These are phyloP conservation scores for Lecanosticta acicola DNA, from an alignment of 2,329 filamentous ascomycete species.

Conservation along the genomic window DNA sequence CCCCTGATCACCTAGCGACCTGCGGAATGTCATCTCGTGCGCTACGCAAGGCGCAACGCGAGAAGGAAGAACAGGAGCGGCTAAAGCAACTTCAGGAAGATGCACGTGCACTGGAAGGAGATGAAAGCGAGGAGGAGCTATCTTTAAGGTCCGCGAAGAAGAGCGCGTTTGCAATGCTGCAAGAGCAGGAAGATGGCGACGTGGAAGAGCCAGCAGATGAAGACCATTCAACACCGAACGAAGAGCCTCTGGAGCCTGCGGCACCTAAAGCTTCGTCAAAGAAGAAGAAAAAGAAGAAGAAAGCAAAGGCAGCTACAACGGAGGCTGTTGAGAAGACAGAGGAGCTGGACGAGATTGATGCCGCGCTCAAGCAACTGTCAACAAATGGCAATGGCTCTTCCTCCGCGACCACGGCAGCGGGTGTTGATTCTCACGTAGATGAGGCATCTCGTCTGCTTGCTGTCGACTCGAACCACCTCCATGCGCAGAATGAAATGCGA, in stretches of 20 bases:
- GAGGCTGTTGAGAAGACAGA: constrained; percentile 17
- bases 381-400: constrained; percentile 26
- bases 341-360: constrained; percentile 60
- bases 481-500: constrained; percentile 87
- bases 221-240: constrained; percentile 28
- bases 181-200: constrained; percentile 36
- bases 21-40: constrained; percentile 59
- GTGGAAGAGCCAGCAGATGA: constrained; percentile 31
- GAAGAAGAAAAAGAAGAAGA: constrained; percentile 57
- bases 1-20: not conserved
- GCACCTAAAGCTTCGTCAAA: constrained; percentile 30
- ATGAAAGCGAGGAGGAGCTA: constrained; percentile 36
- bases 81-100: constrained; percentile 35
- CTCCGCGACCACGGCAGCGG: constrained; percentile 20
- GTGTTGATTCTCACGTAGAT: constrained; percentile 38
- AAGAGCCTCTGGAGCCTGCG: constrained; percentile 2
- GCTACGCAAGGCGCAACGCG: constrained; percentile 58
- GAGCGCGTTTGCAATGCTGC: constrained; percentile 45
- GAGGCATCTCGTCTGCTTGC: constrained; percentile 51
- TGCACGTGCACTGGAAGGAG: constrained; percentile 26
- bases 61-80: constrained; percentile 54
- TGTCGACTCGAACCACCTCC: constrained; percentile 67
- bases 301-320: constrained; percentile 40
- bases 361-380: constrained; percentile 55
- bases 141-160: constrained; percentile 28